phyloP scores from a whole-genome alignment of 2,329 filamentous ascomycete species.

The Paracoccidioides brasiliensis region DNA sequence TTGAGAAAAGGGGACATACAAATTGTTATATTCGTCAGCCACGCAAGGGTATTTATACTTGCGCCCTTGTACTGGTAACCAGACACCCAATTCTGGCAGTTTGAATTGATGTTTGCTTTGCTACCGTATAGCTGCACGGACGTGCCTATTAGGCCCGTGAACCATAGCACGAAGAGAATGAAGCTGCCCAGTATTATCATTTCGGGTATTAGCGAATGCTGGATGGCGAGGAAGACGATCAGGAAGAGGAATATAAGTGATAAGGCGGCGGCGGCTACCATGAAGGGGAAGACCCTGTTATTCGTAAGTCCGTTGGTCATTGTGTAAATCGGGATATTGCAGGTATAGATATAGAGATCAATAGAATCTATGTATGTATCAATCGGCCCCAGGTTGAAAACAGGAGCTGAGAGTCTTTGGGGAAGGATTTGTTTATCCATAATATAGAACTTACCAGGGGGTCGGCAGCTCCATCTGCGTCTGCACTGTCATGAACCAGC shows the following conservation, averaged over 20 bases:
- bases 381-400: too few relatives aligned
- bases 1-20: conserved; percentile 31
- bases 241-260: conserved; percentile 46
- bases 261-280: conserved; percentile 44
- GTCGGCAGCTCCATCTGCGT: conserved; percentile 41
- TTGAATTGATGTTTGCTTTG: conserved; percentile 43
- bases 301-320: not conserved
- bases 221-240: conserved; percentile 43
- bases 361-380: too few relatives aligned
- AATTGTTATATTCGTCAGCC: conserved; percentile 49
- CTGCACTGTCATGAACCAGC: conserved; percentile 48
- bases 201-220: conserved; percentile 44
- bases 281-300: conserved; percentile 52
- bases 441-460: conserved; percentile 41
- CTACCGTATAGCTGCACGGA: conserved; percentile 48
- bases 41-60: conserved; percentile 45
- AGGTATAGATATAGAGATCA: not conserved
- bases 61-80: conserved; percentile 35
- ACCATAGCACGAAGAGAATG: conserved; percentile 48
- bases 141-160: conserved; percentile 50
- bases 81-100: conserved; percentile 45
- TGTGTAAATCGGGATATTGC: not conserved
- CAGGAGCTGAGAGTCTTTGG: too few relatives aligned
- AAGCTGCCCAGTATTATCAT: conserved; percentile 48
- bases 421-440: too few relatives aligned